A percentile compares a stretch with the other conserved stretches of the same genome.
Conservation (phyloP, 1,139 yeast species). For the Debaryomycetaceae sp. region DNA sequence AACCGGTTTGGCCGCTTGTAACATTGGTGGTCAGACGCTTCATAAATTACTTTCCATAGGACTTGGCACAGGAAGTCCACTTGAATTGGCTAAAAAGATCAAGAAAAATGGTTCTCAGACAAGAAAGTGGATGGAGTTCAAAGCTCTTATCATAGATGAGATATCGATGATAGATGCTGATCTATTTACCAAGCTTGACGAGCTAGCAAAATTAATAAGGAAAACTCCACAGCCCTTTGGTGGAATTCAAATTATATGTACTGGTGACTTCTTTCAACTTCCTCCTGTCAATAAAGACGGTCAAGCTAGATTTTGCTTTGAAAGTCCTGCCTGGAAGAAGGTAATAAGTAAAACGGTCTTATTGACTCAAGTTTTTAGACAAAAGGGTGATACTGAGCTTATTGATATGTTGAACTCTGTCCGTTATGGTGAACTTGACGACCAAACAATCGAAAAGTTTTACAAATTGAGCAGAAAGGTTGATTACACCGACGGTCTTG, state of each 20-base stretch:
- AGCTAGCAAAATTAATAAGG: slow-evolving; percentile 53
- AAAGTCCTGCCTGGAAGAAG: slow-evolving; percentile 52
- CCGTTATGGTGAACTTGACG: slow-evolving; percentile 60
- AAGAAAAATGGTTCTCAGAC: slow-evolving; percentile 39
- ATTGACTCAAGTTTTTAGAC: slow-evolving; percentile 66
- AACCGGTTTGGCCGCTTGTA: slow-evolving; percentile 88
- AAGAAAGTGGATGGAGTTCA: slow-evolving; percentile 58
- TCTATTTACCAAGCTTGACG: slow-evolving; percentile 62
- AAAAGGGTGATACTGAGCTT: slow-evolving; percentile 62
- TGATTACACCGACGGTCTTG: slow-evolving; percentile 65
- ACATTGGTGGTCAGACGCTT: slow-evolving; percentile 79
- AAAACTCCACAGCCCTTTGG: slow-evolving; percentile 60
- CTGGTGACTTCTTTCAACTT: slow-evolving; percentile 84
- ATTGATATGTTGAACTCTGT: slow-evolving; percentile 73
- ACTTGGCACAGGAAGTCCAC: slow-evolving; percentile 52
- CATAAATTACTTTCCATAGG: slow-evolving; percentile 81
- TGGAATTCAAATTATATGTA: slow-evolving; percentile 71
- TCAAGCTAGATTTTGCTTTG: slow-evolving; percentile 50
- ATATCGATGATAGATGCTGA: slow-evolving; percentile 77
- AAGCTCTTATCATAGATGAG: slow-evolving; percentile 73
- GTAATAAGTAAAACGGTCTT: slow-evolving; percentile 55
- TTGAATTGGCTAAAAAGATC: slow-evolving; percentile 42
- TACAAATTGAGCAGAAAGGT: slow-evolving; percentile 49
- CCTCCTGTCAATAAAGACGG: slow-evolving; percentile 67
- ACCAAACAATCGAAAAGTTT: slow-evolving; percentile 43